A percentile compares a stretch with the other conserved stretches of the same genome.
Evolutionary conservation across 345 rosid species (phyloP).

Genomic region (Citrus australasica): DNA sequence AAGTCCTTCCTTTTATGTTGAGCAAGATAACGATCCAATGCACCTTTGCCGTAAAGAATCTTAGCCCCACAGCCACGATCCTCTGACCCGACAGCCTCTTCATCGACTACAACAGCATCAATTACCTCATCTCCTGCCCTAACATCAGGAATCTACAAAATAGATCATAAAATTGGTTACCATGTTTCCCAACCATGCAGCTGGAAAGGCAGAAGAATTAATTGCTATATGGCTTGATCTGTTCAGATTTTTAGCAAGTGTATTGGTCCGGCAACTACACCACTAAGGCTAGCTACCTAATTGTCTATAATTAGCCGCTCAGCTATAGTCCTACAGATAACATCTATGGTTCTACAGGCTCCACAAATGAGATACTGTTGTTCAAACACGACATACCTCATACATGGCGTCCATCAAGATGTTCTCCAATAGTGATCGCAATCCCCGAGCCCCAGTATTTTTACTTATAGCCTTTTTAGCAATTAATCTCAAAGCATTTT

Average conservation of each 20-base stretch:
- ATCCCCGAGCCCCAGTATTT: constrained; percentile 92
- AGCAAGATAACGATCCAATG: constrained; percentile 64
- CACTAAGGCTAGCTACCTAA: neutral
- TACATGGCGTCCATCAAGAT: constrained; percentile 98
- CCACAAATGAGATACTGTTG: neutral
- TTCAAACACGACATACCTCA: constrained; percentile 50
- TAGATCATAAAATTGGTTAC: neutral
- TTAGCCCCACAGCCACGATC: constrained; percentile 66
- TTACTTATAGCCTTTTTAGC: constrained; percentile 85
- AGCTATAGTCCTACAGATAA: neutral
- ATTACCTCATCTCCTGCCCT: constrained; percentile 64
- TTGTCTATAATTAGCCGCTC: neutral
- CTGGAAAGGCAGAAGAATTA: neutral
- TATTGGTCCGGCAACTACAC: neutral
- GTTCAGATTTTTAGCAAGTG: neutral
- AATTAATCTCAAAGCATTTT: constrained; percentile 66
- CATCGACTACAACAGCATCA: constrained; percentile 88
- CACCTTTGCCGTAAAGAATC: constrained; percentile 80
- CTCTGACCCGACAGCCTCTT: constrained; percentile 65
- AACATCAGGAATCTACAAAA: constrained; percentile 77
- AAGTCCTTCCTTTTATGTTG: constrained; percentile 37
- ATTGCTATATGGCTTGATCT: neutral
- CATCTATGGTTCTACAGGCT: neutral
- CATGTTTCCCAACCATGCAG: neutral
- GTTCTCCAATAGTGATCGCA: constrained; percentile 80